Conservation (phyloP, 2,329 filamentous ascomycete genomes). For the Trichoderma arundinaceum region DNA sequence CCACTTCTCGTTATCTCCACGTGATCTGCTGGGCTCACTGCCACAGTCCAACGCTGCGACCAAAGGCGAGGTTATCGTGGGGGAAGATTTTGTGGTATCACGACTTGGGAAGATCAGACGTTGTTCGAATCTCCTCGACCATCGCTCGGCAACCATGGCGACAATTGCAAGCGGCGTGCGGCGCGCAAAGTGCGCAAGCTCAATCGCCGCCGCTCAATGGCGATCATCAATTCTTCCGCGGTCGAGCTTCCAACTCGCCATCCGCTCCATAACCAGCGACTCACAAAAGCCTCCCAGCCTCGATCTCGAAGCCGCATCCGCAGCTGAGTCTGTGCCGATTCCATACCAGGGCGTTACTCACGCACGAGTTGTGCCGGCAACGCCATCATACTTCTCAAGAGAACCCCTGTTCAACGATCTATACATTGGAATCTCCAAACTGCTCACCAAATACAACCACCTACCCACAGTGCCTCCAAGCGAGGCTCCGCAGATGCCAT, state of each 20-base stretch:
- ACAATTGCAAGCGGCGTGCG: constrained; percentile 45
- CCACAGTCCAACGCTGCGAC: background rate
- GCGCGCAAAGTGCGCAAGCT: constrained; percentile 45
- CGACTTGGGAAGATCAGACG: constrained; percentile 17
- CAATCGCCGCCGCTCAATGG: constrained; percentile 42
- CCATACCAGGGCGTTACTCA: constrained; percentile 49
- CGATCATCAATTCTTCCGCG: constrained; percentile 38
- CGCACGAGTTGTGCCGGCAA: constrained; percentile 79
- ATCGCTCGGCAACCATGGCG: constrained; percentile 44
- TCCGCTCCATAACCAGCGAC: constrained; percentile 38
- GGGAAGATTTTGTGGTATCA: constrained; percentile 16
- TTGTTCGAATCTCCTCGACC: constrained; percentile 34
- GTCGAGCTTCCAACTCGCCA: constrained; percentile 37
- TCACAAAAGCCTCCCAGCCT: constrained; percentile 32
- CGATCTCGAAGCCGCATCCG: constrained; percentile 32
- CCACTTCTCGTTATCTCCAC: constrained; percentile 35
- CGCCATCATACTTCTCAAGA: constrained; percentile 93
- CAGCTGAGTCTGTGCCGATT: constrained; percentile 38
- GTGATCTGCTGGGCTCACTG: constrained; percentile 32
- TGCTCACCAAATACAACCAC: constrained; percentile 73
- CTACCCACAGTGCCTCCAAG: constrained; percentile 71
- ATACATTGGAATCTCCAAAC: constrained; percentile 72
- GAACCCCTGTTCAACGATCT: constrained; percentile 86
- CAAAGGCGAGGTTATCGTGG: constrained; percentile 21
- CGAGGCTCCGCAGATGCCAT: constrained; percentile 75